phyloP scores from a whole-genome alignment of 225 moss, liverwort and hornwort species.

The Ulota crispa region DNA sequence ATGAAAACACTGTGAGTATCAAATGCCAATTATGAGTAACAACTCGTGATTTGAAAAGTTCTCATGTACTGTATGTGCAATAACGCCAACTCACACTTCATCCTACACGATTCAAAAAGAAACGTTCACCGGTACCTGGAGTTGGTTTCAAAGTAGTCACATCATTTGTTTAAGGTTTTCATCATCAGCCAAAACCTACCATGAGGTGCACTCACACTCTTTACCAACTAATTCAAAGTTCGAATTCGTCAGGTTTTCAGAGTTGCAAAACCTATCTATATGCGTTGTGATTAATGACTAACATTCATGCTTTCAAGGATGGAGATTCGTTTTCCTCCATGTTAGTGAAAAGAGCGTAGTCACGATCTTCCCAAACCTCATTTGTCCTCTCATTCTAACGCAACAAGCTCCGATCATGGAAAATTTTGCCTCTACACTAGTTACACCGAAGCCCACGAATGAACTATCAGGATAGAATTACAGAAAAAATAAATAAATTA shows the following conservation, averaged over 20 bases:
- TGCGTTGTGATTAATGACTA: background rate
- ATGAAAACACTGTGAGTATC: background rate
- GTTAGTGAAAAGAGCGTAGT: background rate
- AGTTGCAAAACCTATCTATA: background rate
- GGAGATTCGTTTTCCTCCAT: background rate
- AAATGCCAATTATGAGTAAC: background rate
- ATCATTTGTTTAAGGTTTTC: background rate
- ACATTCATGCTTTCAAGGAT: background rate
- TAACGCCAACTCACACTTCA: background rate
- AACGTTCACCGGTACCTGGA: too few species aligned
- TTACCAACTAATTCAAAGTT: background rate
- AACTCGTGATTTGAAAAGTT: background rate
- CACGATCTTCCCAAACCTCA: background rate
- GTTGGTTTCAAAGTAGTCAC: background rate
- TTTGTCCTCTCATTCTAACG: background rate
- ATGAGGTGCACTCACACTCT: background rate
- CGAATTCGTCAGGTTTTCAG: background rate
- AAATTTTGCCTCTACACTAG: background rate
- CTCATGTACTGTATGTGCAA: background rate
- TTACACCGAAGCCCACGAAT: background rate
- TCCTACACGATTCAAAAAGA: too few species aligned
- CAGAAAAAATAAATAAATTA: background rate
- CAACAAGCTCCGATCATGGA: background rate
- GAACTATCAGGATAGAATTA: background rate
- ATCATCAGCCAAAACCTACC: background rate